These are phyloP conservation scores for Penicillium crystallinum DNA, from an alignment of 495 filamentous ascomycete genomes.

Conservation along the genomic window DNA sequence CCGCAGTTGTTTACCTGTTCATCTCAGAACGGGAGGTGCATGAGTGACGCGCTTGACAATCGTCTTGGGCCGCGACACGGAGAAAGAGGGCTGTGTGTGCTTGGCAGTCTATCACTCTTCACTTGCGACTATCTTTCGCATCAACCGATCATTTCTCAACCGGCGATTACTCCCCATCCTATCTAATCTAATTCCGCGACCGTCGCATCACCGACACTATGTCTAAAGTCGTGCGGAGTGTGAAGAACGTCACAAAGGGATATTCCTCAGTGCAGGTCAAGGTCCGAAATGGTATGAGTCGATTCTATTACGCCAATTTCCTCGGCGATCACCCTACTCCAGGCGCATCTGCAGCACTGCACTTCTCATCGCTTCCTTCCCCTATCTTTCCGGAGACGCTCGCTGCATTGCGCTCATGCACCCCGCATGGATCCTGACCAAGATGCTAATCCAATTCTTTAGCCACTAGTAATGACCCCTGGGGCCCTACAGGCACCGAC, in stretches of 20 bases:
- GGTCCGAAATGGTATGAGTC: slow-evolving; percentile 90
- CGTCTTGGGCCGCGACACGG: slow-evolving; percentile 19
- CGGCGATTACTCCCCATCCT: neutral
- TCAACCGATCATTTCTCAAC: slow-evolving; percentile 9
- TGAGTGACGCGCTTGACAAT: slow-evolving; percentile 8
- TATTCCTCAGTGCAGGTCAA: slow-evolving; percentile 97
- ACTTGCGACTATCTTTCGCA: slow-evolving; percentile 5
- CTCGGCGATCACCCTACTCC: neutral
- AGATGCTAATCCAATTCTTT: slow-evolving; percentile 9
- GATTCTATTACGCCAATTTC: neutral
- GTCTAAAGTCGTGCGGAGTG: slow-evolving; percentile 96
- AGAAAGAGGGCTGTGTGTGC: slow-evolving; percentile 22
- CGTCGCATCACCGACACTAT: slow-evolving; percentile 47
- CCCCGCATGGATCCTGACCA: neutral
- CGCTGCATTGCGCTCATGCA: slow-evolving; percentile 6
- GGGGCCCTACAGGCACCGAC: slow-evolving; percentile 96
- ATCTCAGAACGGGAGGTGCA: slow-evolving; percentile 3
- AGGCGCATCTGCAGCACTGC: slow-evolving; percentile 1
- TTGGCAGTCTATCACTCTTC: slow-evolving; percentile 16
- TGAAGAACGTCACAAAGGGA: slow-evolving; percentile 99
- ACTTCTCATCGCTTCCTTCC: slow-evolving; percentile 5
- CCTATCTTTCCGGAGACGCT: neutral
- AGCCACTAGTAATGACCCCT: slow-evolving; percentile 99
- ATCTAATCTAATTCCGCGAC: slow-evolving; percentile 4
- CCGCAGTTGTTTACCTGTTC: neutral